Evolutionary conservation across 805 yeast genomes (phyloP), one percentile per base, ranked within the genome.

Genomic region (Myxozyma mucilagina): DNA sequence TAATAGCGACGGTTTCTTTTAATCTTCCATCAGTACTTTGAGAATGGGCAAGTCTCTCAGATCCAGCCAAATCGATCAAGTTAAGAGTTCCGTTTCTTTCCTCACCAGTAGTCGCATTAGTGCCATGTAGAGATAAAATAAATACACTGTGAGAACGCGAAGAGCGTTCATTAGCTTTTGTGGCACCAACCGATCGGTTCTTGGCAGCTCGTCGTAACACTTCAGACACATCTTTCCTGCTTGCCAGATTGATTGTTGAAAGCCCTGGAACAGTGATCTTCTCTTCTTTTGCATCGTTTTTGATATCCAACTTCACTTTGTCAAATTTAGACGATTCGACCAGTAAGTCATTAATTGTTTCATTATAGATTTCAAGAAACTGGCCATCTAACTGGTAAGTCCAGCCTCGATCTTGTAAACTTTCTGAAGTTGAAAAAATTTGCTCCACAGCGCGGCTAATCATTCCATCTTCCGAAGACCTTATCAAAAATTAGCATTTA

Each of bases 71-170:
- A 74, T 93, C 99, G 52, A 94, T 85, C 57, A 93, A 76, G 70
- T 93, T 92, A 59, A 93, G 76, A 1, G 82, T 79, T 10, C 97
- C 94, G 14, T 75, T 68, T 1, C 81, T 73, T 0, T 64, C 61
- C 34, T 82, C 82, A 0, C 83, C 82, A 0, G 87, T 83, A 9
- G 69, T 68, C 1, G 64, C 18, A 69, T 89, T 84, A 2, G 51
- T 55, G 0, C 97, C 96, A 1, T 71, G 59, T 13, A 93, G 75
- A 16, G 79, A 75, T 2, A 94, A 76, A 10, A 83, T 85, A 67
- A 89, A 91, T 0, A 93, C 86, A 3, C 89, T 86, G 72, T 93
- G 99, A 0, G 98, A 93, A 68, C 99, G 80, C 0, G 98, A 93
- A 0, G 97, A 92, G 42, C 87, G 81, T 56, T 85, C 88, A 71